Conservation (phyloP, 2,329 filamentous ascomycete species). For the Cladosporium velox region DNA sequence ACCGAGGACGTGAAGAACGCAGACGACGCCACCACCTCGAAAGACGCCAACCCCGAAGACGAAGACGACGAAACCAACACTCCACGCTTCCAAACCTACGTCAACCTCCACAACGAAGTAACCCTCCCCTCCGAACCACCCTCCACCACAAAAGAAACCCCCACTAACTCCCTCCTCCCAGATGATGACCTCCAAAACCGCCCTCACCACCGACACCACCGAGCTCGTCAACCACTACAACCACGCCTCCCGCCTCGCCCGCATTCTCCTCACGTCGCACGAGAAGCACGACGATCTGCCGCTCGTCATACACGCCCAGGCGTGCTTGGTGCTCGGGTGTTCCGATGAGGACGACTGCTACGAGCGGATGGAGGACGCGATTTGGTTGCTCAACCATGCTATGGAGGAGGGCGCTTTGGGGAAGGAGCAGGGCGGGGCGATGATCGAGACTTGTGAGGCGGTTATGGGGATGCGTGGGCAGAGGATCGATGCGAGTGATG, state of each 20-base stretch:
- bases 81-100: neutral
- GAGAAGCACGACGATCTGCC: slow-evolving; percentile 6
- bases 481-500: neutral
- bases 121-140: too few species aligned
- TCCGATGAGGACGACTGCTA: slow-evolving; percentile 9
- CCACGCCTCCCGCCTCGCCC: slow-evolving; percentile 6
- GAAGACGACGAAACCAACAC: neutral
- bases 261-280: slow-evolving; percentile 2
- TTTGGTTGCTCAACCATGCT: neutral
- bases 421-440: neutral
- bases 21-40: neutral
- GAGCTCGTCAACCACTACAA: neutral
- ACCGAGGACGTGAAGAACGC: neutral
- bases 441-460: slow-evolving; percentile 22
- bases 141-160: too few species aligned
- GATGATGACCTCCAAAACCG: slow-evolving; percentile 11
- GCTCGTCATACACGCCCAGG: slow-evolving; percentile 9
- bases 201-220: neutral
- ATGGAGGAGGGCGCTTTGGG: neutral
- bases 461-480: slow-evolving; percentile 21
- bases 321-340: slow-evolving; percentile 6
- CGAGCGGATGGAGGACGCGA: slow-evolving; percentile 7
- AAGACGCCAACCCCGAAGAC: neutral
- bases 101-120: slow-evolving; percentile 10
- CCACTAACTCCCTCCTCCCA: neutral